These are phyloP conservation scores for Boletus speciosus DNA, from an alignment of 768 basidiomycete species.

Conservation along the genomic window DNA sequence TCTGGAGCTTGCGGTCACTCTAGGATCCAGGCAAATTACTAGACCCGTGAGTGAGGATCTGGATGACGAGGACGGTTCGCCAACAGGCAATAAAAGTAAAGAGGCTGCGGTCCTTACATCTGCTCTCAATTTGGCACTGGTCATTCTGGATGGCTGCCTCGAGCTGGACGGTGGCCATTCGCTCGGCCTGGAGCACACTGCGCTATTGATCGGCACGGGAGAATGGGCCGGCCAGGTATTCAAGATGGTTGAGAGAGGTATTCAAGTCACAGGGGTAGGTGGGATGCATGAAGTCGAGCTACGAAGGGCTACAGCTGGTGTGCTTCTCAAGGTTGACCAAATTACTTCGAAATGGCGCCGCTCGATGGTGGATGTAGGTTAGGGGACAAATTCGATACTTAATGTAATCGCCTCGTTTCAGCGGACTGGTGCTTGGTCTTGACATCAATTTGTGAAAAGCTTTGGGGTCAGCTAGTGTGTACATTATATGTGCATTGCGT, in stretches of 20 bases:
- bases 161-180: constrained; percentile 76
- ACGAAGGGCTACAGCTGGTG: constrained; percentile 70
- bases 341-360: constrained; percentile 65
- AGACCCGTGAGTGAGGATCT: constrained; percentile 34
- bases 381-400: not conserved
- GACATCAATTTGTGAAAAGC: not conserved
- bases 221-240: constrained; percentile 83
- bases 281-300: constrained; percentile 61
- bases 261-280: constrained; percentile 58
- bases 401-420: not conserved
- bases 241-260: constrained; percentile 58
- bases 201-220: constrained; percentile 62
- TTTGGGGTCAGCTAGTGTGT: not conserved
- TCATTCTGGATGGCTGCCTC: constrained; percentile 70
- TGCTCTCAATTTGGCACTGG: constrained; percentile 72
- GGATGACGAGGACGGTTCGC: constrained; percentile 30
- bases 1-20: constrained; percentile 76
- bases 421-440: not conserved
- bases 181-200: constrained; percentile 71
- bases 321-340: constrained; percentile 76
- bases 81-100: constrained; percentile 34
- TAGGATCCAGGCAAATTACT: constrained; percentile 67
- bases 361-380: constrained; percentile 51
- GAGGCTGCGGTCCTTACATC: constrained; percentile 74
- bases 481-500: not conserved